Evolutionary conservation across 164 flowering plant species (phyloP), one percentile per base, ranked within the genome.

Genomic region (Umbellularia californica): DNA sequence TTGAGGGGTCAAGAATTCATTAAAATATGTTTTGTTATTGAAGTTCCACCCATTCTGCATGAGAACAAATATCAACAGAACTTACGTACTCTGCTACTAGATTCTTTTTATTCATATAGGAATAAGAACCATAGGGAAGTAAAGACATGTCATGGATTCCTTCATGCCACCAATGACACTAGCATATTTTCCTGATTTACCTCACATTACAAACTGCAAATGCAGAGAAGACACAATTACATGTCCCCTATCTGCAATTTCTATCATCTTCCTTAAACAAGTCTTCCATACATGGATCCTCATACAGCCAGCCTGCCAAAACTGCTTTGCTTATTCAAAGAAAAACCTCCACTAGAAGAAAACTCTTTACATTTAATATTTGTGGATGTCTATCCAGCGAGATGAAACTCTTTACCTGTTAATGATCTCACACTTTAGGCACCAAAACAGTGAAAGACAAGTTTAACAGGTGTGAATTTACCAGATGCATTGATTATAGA

Each of bases 301-400:
- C 82, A 75, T 50, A 70, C 75, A 77, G 51, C 69, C 58, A 65
- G 25, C 74, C 65, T 74, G 69, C 82, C 80, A 83, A 82, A 86
- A 81, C 80, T 82, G 81, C 47, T 41, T 41, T 41, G 47, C 83
- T 85, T 86, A 86, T 84, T 86, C 76, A 79, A 75, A 33, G 55
- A 20, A 68, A 52, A 72, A 41, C 47, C 72, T 70, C 75, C 35
- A 70, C 52, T 14, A 51, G 71, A 72, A 64, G 75, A 82, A 80
- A 23, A 68, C 77, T 88, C 85, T 88, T 82, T 86, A 83, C 85
- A 86, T 76, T 70, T 71, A 72, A 74, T 41, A 27, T 33, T 27
- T 60, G 65, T 15, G 23, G 20, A 41, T 20, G 50, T 25, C 24
- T 17, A 22, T 27, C 19, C 47, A 13, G 22, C 23, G 23, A 27